These are phyloP conservation scores for Nematocida displodere DNA, from an alignment of 371 early-diverging fungal species.

Conservation along the genomic window DNA sequence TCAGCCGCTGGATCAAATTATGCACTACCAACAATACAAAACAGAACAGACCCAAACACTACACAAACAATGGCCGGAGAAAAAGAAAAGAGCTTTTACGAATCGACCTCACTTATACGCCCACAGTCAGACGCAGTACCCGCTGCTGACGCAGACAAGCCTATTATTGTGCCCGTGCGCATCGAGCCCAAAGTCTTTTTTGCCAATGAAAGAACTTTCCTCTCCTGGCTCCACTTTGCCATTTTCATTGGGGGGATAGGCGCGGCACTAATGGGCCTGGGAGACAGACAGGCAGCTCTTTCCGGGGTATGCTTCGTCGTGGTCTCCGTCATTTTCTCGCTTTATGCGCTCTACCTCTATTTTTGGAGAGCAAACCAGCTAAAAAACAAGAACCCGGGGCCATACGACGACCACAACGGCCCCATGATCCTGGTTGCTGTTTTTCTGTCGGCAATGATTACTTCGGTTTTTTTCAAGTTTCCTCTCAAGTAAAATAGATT, in stretches of 20 bases:
- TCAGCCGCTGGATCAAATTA: not conserved
- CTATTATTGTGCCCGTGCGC: constrained; percentile 67
- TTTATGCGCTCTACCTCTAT: constrained; percentile 81
- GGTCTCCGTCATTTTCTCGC: constrained; percentile 72
- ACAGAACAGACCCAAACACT: constrained; percentile 36
- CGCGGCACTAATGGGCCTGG: constrained; percentile 66
- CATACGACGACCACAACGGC: constrained; percentile 66
- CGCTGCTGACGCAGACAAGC: constrained; percentile 23
- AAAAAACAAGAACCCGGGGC: constrained; percentile 63
- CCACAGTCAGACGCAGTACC: constrained; percentile 30
- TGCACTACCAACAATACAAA: constrained; percentile 16
- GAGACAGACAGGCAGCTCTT: constrained; percentile 52
- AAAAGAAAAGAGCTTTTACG: constrained; percentile 18
- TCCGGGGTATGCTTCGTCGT: constrained; percentile 71
- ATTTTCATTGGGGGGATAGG: constrained; percentile 67
- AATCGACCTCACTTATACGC: not conserved
- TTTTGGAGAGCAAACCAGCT: constrained; percentile 77
- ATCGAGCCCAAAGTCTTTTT: constrained; percentile 97
- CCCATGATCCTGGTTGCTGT: constrained; percentile 78
- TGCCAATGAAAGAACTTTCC: constrained; percentile 96
- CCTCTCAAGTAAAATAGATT: constrained; percentile 53
- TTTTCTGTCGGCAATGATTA: constrained; percentile 74
- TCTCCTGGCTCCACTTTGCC: constrained; percentile 76
- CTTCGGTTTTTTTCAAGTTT: constrained; percentile 81
- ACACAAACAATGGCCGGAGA: constrained; percentile 46